Conservation (phyloP, 176 grass and related monocot species). For the Paspalum notatum region DNA sequence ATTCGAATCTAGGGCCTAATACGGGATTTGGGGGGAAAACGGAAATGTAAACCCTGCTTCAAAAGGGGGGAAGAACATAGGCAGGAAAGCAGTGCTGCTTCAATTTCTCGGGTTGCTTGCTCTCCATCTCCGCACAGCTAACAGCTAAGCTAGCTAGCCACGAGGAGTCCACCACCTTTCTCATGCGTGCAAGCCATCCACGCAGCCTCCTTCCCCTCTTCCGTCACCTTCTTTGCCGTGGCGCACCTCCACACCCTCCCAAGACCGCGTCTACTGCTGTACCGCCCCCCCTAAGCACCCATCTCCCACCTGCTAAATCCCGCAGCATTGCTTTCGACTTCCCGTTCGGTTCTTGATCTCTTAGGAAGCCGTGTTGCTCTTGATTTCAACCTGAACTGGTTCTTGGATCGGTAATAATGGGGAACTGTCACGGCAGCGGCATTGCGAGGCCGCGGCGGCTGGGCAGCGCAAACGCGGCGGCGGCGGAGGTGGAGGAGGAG, state of each 20-base stretch:
- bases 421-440: neutral
- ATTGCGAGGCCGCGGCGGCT: neutral
- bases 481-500: too few species aligned
- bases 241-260: neutral
- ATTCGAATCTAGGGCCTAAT: too few species aligned
- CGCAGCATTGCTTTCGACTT: too few species aligned
- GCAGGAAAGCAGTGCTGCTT: too few species aligned
- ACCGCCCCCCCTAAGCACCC: neutral
- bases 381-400: neutral
- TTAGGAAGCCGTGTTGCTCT: neutral
- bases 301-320: neutral
- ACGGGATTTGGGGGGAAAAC: too few species aligned
- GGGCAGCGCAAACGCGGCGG: neutral
- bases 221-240: too few species aligned
- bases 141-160: neutral
- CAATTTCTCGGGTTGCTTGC: constrained; percentile 37
- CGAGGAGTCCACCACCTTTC: constrained; percentile 13
- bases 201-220: too few species aligned
- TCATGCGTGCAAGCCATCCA: constrained; percentile 61
- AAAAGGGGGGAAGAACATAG: too few species aligned
- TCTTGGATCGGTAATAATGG: neutral
- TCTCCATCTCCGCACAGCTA: neutral
- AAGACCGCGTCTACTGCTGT: constrained; percentile 8
- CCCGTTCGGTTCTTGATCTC: neutral
- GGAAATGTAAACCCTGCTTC: too few species aligned